These are phyloP conservation scores for Cinchona pubescens DNA, from an alignment of 257 asterid genomes.

Conservation along the genomic window DNA sequence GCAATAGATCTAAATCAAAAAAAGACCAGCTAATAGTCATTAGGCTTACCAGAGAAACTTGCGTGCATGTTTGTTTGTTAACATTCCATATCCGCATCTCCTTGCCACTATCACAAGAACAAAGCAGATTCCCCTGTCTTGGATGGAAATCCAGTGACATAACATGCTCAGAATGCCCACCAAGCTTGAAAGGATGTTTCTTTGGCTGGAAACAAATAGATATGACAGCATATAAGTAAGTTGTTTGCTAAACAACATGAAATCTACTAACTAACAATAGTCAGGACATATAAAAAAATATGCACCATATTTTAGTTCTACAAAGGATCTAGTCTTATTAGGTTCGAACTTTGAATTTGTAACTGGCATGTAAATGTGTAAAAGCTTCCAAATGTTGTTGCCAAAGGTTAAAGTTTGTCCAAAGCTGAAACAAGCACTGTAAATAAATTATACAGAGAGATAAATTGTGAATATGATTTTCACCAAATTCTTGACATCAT, in stretches of 20 bases:
- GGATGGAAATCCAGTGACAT: conserved; percentile 50
- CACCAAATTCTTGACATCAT: neutral
- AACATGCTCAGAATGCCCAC: conserved; percentile 44
- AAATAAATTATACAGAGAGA: too few species aligned
- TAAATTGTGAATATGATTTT: neutral
- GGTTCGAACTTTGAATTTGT: neutral
- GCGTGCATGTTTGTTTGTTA: conserved; percentile 23
- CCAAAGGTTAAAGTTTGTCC: too few species aligned
- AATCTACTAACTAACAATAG: neutral
- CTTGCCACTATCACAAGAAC: conserved; percentile 39
- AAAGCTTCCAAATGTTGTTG: neutral
- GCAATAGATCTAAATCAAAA: neutral
- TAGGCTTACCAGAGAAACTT: conserved; percentile 33
- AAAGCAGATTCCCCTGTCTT: conserved; percentile 27
- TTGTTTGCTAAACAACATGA: neutral
- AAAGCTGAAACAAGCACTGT: too few species aligned
- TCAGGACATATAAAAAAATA: neutral
- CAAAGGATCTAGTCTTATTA: too few species aligned
- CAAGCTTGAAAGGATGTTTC: conserved; percentile 19
- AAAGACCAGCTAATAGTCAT: neutral
- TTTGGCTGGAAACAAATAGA: conserved; percentile 27
- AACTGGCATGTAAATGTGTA: neutral
- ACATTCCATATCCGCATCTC: conserved; percentile 45
- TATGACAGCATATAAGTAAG: conserved; percentile 7
- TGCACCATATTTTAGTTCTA: neutral